phyloP scores from a whole-genome alignment of 129 eudicot genomes.

The Tanacetum coccineum region DNA sequence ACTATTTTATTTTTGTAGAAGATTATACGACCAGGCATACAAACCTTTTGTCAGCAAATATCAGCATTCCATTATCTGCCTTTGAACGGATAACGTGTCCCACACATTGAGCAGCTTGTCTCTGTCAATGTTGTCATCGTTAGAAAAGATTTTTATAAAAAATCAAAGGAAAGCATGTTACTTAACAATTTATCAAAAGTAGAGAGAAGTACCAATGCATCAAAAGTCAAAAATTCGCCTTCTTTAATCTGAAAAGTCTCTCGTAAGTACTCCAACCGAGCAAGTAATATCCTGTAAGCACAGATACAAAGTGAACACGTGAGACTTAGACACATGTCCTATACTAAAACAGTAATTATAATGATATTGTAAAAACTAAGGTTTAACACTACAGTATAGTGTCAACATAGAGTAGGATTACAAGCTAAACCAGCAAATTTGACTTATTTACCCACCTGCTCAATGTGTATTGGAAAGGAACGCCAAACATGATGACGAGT shows the following conservation, averaged over 20 bases:
- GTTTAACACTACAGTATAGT: background rate
- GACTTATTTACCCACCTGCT: constrained; percentile 57
- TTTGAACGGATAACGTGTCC: constrained; percentile 97
- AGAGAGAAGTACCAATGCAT: constrained; percentile 67
- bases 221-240: constrained; percentile 96
- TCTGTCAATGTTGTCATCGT: constrained; percentile 38
- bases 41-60: constrained; percentile 97
- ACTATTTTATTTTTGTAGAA: background rate
- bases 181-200: constrained; percentile 4
- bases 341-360: background rate
- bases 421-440: background rate
- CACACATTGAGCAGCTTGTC: constrained; percentile 99
- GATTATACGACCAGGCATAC: constrained; percentile 17
- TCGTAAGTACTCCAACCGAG: constrained; percentile 83
- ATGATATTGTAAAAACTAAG: background rate
- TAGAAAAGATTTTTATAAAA: background rate
- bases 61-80: constrained; percentile 99
- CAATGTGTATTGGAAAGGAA: constrained; percentile 93
- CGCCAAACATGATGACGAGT: constrained; percentile 97
- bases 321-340: background rate
- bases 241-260: constrained; percentile 99
- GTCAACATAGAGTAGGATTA: background rate
- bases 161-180: background rate
- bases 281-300: constrained; percentile 79
- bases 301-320: constrained; percentile 19